Conservation (phyloP, 2,329 filamentous ascomycete species). For the Clonostachys sp. region DNA sequence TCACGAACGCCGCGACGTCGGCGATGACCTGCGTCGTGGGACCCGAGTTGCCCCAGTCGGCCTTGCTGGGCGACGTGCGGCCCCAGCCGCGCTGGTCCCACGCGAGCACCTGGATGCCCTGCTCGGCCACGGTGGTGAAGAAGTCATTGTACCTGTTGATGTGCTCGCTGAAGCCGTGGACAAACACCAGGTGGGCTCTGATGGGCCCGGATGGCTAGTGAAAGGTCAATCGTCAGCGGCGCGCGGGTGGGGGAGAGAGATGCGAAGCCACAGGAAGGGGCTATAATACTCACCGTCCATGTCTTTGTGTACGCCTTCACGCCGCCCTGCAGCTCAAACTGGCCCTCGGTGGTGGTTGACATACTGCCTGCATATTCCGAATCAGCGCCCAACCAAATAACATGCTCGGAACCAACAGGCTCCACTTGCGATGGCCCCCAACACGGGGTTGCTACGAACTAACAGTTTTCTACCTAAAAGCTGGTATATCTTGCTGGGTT, state of each 20-base stretch:
- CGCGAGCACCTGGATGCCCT: conserved; percentile 69
- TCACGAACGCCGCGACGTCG: conserved; percentile 76
- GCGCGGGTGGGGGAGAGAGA: neutral
- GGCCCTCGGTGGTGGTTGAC: conserved; percentile 42
- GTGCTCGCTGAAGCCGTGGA: conserved; percentile 91
- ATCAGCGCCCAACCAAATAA: too few relatives aligned
- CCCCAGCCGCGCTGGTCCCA: conserved; percentile 93
- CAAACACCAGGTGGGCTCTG: conserved; percentile 71
- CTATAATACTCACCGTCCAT: conserved; percentile 43
- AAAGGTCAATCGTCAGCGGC: neutral
- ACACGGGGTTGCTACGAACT: too few relatives aligned
- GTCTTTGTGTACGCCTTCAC: conserved; percentile 50
- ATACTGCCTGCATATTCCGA: conserved; percentile 12
- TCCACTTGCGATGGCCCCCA: too few relatives aligned
- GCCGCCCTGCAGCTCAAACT: conserved; percentile 35
- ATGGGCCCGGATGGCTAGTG: conserved; percentile 47
- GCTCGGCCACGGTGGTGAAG: conserved; percentile 64
- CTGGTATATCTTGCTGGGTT: too few relatives aligned
- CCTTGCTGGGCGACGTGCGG: conserved; percentile 55
- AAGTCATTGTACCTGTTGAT: conserved; percentile 71
- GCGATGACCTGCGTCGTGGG: conserved; percentile 67
- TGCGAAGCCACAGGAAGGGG: neutral
- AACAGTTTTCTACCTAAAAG: too few relatives aligned
- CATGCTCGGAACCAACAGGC: too few relatives aligned
- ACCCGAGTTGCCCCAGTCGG: conserved; percentile 69